phyloP scores from a whole-genome alignment of 768 basidiomycete species.

The Suillus ampliporus region DNA sequence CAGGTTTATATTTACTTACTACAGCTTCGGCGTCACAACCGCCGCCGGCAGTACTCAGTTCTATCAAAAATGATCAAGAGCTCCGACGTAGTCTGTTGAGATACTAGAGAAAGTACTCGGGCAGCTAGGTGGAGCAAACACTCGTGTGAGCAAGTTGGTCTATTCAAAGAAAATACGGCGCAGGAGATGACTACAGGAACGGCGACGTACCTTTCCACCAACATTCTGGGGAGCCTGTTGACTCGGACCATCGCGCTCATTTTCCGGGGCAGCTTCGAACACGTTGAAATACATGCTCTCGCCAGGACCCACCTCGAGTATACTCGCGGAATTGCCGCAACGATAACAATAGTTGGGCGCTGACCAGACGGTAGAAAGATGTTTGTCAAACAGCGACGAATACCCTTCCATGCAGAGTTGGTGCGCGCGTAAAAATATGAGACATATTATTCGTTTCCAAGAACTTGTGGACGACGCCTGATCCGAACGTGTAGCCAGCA shows the following conservation, averaged over 20 bases:
- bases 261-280: slow-evolving; percentile 98
- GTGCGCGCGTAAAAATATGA: slow-evolving; percentile 96
- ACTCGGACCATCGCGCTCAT: slow-evolving; percentile 88
- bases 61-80: slow-evolving; percentile 10
- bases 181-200: not conserved
- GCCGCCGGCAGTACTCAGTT: slow-evolving; percentile 13
- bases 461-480: slow-evolving; percentile 97
- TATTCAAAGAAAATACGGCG: slow-evolving; percentile 5
- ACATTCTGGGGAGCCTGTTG: slow-evolving; percentile 78
- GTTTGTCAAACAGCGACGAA: slow-evolving; percentile 94
- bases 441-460: slow-evolving; percentile 95
- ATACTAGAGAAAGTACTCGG: slow-evolving; percentile 75
- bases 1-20: slow-evolving; percentile 15
- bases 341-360: slow-evolving; percentile 99
- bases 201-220: slow-evolving; percentile 64
- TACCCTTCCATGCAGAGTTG: slow-evolving; percentile 99
- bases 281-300: slow-evolving; percentile 94
- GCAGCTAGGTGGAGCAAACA: slow-evolving; percentile 53
- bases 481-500: slow-evolving; percentile 98
- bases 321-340: slow-evolving; percentile 96
- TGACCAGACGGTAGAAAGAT: slow-evolving; percentile 97
- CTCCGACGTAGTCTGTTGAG: not conserved
- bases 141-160: slow-evolving; percentile 5
- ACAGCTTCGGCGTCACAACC: slow-evolving; percentile 17
- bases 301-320: slow-evolving; percentile 92